Percentiles rank a stretch among this genome's conserved stretches.
Conservation (phyloP, 768 basidiomycete genomes). For the Fomitopsis pulvina region DNA sequence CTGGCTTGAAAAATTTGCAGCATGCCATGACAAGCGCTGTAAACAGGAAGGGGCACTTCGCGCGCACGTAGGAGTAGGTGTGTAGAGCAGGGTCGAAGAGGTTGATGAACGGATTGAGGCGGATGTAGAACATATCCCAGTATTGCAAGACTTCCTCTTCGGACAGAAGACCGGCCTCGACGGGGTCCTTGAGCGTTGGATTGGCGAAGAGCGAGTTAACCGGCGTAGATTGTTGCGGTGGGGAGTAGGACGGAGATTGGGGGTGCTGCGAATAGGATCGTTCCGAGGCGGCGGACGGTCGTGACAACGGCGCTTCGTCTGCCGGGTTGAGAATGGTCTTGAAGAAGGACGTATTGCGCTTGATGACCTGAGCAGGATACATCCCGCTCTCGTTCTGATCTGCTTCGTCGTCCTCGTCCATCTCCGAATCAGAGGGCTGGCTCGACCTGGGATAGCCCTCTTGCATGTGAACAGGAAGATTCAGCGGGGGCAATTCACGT, state of each 20-base stretch:
- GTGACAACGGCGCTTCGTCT: conserved; percentile 32
- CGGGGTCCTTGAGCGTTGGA: conserved; percentile 44
- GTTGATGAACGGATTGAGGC: conserved; percentile 85
- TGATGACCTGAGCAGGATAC: conserved; percentile 71
- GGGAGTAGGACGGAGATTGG: conserved; percentile 17
- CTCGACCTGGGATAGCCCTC: conserved; percentile 1
- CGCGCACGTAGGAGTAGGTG: conserved; percentile 72
- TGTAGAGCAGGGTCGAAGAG: conserved; percentile 86
- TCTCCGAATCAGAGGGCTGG: conserved; percentile 9
- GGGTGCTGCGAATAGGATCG: conserved; percentile 6
- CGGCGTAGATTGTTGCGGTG: conserved; percentile 6
- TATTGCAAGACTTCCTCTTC: conserved; percentile 65
- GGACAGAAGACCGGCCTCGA: conserved; percentile 61
- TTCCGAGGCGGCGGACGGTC: not conserved
- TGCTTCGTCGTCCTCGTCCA: conserved; percentile 56
- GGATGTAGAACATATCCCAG: conserved; percentile 74
- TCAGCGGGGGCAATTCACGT: conserved; percentile 45
- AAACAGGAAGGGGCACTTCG: conserved; percentile 77
- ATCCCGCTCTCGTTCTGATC: conserved; percentile 58
- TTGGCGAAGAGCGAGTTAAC: conserved; percentile 4
- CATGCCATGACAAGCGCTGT: conserved; percentile 80
- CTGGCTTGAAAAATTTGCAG: conserved; percentile 75
- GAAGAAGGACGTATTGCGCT: conserved; percentile 75
- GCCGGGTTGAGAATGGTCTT: conserved; percentile 76
- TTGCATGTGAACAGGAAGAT: conserved; percentile 22